phyloP scores from a whole-genome alignment of 1,284 basidiomycete genomes.

The Sphagnurus paluster region DNA sequence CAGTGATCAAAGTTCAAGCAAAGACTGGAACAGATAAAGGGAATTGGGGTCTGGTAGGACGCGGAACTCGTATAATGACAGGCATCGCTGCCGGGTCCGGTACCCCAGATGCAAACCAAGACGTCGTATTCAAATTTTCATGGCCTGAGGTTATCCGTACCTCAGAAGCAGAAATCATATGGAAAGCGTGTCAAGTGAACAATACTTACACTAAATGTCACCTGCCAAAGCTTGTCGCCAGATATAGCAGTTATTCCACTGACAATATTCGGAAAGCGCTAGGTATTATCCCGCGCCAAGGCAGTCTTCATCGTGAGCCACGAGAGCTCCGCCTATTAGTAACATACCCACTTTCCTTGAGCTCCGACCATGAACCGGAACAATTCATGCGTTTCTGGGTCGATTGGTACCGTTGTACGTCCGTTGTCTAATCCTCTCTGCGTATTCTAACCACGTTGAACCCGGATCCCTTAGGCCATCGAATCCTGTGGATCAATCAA shows the following conservation, averaged over 20 bases:
- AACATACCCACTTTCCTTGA: slow-evolving; percentile 10
- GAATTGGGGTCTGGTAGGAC: slow-evolving; percentile 9
- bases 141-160: slow-evolving; percentile 17
- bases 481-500: slow-evolving; percentile 26
- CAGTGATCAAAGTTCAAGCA: too few species aligned
- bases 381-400: slow-evolving; percentile 18
- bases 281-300: neutral
- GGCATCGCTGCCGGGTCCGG: neutral
- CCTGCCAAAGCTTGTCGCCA: slow-evolving; percentile 18
- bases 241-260: slow-evolving; percentile 7
- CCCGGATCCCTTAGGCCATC: slow-evolving; percentile 25
- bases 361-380: slow-evolving; percentile 8
- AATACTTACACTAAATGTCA: slow-evolving; percentile 15
- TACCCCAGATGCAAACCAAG: neutral
- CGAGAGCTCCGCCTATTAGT: slow-evolving; percentile 15
- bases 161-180: slow-evolving; percentile 19
- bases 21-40: too few species aligned
- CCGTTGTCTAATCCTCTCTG: neutral
- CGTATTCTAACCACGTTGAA: neutral
- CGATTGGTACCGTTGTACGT: slow-evolving; percentile 24
- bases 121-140: slow-evolving; percentile 20
- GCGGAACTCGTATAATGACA: slow-evolving; percentile 15
- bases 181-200: slow-evolving; percentile 12
- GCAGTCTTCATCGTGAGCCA: neutral
- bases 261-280: slow-evolving; percentile 7